These are phyloP conservation scores for Pseudogymnoascus sp. DNA, from an alignment of 2,329 filamentous ascomycete species.

Conservation along the genomic window DNA sequence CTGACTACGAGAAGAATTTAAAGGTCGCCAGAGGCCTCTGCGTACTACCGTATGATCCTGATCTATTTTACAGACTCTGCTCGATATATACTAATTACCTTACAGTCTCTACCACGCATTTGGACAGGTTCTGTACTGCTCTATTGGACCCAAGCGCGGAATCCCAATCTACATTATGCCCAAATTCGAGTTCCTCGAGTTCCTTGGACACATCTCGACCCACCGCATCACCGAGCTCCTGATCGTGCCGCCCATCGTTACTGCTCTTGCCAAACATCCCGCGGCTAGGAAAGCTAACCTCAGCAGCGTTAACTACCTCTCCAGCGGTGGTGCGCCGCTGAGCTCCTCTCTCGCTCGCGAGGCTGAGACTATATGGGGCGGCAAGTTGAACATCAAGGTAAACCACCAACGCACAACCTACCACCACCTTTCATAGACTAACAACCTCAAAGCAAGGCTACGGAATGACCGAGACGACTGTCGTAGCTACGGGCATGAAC, in stretches of 20 bases:
- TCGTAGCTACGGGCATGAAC: constrained; percentile 60
- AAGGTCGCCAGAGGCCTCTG: constrained; percentile 22
- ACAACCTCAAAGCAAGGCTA: constrained; percentile 55
- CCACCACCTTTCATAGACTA: neutral
- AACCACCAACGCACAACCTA: neutral
- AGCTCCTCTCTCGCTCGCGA: constrained; percentile 49
- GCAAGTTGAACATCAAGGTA: constrained; percentile 42
- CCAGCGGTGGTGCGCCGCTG: constrained; percentile 64
- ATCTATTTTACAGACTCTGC: constrained; percentile 9
- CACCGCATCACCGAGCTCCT: constrained; percentile 61
- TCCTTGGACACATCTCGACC: constrained; percentile 60
- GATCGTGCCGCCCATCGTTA: constrained; percentile 68
- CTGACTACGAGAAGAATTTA: constrained; percentile 10
- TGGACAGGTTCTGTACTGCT: constrained; percentile 64
- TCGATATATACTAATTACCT: constrained; percentile 56
- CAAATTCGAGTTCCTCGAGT: constrained; percentile 66
- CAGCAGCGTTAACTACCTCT: constrained; percentile 52
- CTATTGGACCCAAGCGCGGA: constrained; percentile 47
- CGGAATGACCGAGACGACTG: constrained; percentile 83
- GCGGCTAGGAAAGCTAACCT: constrained; percentile 60
- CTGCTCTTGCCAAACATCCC: constrained; percentile 66
- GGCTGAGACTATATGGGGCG: constrained; percentile 49
- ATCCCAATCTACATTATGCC: constrained; percentile 72
- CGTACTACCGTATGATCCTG: constrained; percentile 15
- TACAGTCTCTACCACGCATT: constrained; percentile 67